These are phyloP conservation scores for Macrolepiota fuliginosa DNA, from an alignment of 768 basidiomycete genomes.

Conservation along the genomic window DNA sequence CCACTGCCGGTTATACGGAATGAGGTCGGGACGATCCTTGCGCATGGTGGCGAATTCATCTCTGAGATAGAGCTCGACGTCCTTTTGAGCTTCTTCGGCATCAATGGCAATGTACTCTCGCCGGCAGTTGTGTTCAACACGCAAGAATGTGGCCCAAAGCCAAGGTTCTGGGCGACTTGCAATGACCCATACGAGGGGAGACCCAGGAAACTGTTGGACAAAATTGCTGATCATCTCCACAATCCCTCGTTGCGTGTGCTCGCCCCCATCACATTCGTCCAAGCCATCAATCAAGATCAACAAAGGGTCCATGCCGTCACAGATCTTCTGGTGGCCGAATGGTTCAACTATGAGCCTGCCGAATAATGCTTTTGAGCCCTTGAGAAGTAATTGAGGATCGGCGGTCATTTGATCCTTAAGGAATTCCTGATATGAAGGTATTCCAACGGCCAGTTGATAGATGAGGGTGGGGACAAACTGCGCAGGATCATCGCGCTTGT, in stretches of 20 bases:
- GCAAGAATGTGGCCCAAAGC: neutral
- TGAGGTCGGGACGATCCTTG: neutral
- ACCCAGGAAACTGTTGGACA: neutral
- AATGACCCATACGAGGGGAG: conserved; percentile 7
- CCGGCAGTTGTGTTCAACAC: neutral
- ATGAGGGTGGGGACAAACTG: neutral
- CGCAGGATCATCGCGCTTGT: neutral
- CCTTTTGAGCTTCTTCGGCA: neutral
- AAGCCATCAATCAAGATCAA: conserved; percentile 9
- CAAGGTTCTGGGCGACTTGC: conserved; percentile 5
- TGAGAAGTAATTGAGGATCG: neutral
- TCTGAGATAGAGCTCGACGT: conserved; percentile 6
- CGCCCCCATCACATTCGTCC: conserved; percentile 6
- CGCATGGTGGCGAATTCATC: conserved; percentile 4
- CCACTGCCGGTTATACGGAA: neutral
- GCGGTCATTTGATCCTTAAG: neutral
- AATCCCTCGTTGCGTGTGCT: neutral
- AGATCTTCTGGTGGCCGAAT: neutral
- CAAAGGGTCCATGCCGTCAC: neutral
- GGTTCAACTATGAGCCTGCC: conserved; percentile 1
- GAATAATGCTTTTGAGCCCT: neutral
- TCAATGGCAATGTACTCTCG: conserved; percentile 1
- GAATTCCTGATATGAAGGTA: neutral
- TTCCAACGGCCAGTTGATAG: neutral
- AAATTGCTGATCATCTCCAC: conserved; percentile 3